Evolutionary conservation across 1,284 basidiomycete species (phyloP).

Genomic region (Ceratobasidium sp.): DNA sequence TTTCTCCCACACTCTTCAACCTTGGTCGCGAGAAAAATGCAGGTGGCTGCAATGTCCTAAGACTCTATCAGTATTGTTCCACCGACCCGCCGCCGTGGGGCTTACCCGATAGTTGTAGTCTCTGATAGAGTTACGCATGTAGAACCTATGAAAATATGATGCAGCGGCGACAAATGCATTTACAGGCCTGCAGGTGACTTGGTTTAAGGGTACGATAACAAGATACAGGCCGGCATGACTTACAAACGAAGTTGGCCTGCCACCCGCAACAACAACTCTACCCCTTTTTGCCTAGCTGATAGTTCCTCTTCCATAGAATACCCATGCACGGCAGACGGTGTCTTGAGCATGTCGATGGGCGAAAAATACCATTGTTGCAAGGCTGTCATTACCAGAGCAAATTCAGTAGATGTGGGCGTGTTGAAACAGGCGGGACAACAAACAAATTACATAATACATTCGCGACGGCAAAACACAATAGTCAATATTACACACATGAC

Average conservation of each 20-base stretch:
- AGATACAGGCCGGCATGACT: conserved; percentile 11
- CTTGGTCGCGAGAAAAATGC: conserved; percentile 92
- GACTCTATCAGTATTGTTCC: conserved; percentile 38
- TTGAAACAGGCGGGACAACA: background rate
- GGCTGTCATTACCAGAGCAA: conserved; percentile 7
- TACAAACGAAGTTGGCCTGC: conserved; percentile 42
- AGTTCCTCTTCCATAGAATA: conserved; percentile 39
- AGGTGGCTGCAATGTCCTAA: conserved; percentile 90
- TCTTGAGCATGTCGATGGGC: conserved; percentile 42
- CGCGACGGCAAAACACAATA: background rate
- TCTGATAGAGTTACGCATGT: conserved; percentile 90
- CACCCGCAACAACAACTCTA: conserved; percentile 36
- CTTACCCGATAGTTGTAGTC: conserved; percentile 66
- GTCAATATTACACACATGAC: background rate
- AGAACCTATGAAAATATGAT: conserved; percentile 94
- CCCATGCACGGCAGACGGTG: conserved; percentile 33
- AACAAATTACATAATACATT: conserved; percentile 38
- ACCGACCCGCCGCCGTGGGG: conserved; percentile 45
- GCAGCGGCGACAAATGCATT: conserved; percentile 86
- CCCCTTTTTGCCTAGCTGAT: conserved; percentile 42
- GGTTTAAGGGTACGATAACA: background rate
- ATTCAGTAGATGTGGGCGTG: background rate
- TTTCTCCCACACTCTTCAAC: conserved; percentile 90
- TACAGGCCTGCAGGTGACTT: conserved; percentile 66
- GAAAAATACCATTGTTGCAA: conserved; percentile 45